Evolutionary conservation across 78 protist genomes (phyloP).

Genomic region (Bodo saltans): DNA sequence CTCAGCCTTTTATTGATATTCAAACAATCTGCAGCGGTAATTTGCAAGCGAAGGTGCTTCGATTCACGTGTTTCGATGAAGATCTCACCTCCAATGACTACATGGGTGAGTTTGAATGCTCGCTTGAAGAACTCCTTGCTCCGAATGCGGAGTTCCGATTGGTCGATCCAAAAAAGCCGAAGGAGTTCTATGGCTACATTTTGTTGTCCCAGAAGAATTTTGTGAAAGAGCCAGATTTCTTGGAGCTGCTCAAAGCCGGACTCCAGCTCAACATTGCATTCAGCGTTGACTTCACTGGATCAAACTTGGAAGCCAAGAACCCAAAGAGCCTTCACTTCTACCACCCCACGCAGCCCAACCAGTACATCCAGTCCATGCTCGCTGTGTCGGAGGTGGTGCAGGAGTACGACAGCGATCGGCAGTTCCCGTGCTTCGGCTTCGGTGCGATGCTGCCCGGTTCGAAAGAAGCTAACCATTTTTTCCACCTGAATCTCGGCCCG

Average conservation of each 20-base stretch:
- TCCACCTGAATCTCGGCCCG: constrained; percentile 40
- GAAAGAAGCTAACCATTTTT: constrained; percentile 28
- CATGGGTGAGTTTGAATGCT: too few species aligned
- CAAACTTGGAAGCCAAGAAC: background rate
- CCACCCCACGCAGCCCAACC: constrained; percentile 11
- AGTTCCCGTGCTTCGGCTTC: background rate
- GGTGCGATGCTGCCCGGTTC: background rate
- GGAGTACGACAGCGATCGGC: background rate
- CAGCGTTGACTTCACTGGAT: constrained; percentile 1
- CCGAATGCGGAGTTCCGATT: too few species aligned
- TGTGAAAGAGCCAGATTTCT: background rate
- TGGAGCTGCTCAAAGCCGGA: background rate
- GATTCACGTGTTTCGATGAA: too few species aligned
- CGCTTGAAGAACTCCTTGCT: too few species aligned
- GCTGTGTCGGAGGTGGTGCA: background rate
- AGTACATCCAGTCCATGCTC: constrained; percentile 18
- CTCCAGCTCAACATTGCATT: background rate
- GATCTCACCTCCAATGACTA: too few species aligned
- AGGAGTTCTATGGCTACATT: too few species aligned
- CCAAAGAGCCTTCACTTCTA: background rate
- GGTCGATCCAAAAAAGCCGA: too few species aligned
- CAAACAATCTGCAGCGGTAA: too few species aligned
- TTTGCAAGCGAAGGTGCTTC: too few species aligned
- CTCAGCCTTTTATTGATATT: too few species aligned
- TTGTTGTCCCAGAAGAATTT: too few species aligned